Percentiles rank a stretch among this genome's conserved stretches.
These are phyloP conservation scores for Firmiana major DNA, from an alignment of 345 rosid species.

Conservation along the genomic window DNA sequence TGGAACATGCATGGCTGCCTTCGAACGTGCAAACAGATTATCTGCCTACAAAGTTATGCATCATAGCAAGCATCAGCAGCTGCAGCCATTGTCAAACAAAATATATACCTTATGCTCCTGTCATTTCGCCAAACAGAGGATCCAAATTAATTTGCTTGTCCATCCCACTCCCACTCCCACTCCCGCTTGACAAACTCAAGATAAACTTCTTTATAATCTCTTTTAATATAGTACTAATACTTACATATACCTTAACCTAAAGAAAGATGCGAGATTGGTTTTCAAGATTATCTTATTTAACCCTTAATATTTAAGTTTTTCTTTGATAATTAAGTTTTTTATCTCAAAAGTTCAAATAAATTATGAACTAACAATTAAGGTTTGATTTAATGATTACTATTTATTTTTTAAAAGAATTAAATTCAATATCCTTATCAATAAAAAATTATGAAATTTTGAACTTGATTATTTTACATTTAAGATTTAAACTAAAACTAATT, in stretches of 20 bases:
- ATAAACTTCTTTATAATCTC: conserved; percentile 24
- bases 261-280: not conserved
- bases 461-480: no score
- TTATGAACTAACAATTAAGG: no score
- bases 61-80: not conserved
- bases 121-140: conserved; percentile 26
- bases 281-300: conserved; percentile 19
- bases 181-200: conserved; percentile 26
- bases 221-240: not conserved
- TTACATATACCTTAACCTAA: not conserved
- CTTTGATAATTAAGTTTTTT: no score
- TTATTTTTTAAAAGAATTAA: no score
- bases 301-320: no score
- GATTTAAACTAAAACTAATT: no score
- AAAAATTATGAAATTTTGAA: no score
- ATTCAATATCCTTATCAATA: no score
- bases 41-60: not conserved
- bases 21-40: conserved; percentile 27
- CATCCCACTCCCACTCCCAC: conserved; percentile 21
- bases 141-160: conserved; percentile 2
- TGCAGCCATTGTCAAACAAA: conserved; percentile 1
- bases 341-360: no score
- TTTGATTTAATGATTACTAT: no score
- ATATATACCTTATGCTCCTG: conserved; percentile 15
- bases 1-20: conserved; percentile 38